These are phyloP conservation scores for Nephelium lappaceum DNA, from an alignment of 345 rosid species.

Conservation along the genomic window DNA sequence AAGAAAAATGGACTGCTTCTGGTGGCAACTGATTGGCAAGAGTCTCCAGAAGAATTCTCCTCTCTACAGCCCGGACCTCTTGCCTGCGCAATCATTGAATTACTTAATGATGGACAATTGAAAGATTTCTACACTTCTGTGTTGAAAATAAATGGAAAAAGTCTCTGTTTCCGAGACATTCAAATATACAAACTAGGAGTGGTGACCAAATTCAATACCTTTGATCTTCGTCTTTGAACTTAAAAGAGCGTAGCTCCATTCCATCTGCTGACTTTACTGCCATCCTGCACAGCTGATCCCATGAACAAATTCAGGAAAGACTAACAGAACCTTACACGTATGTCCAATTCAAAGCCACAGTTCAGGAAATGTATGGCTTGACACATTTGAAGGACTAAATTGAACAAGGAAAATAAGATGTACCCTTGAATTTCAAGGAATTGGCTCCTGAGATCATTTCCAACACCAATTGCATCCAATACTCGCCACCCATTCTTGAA, in stretches of 20 bases:
- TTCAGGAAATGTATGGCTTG: background rate
- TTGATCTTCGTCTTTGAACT: constrained; percentile 85
- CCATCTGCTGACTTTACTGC: constrained; percentile 80
- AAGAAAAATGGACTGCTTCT: constrained; percentile 64
- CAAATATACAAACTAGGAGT: background rate
- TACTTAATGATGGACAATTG: background rate
- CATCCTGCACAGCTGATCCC: constrained; percentile 92
- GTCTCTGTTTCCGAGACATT: background rate
- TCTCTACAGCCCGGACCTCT: constrained; percentile 93
- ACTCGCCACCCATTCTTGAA: constrained; percentile 98
- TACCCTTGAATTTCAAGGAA: constrained; percentile 90
- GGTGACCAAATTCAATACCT: constrained; percentile 38
- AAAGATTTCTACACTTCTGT: background rate
- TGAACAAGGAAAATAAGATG: constrained; percentile 12
- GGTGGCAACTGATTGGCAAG: constrained; percentile 75
- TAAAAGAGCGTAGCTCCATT: constrained; percentile 78
- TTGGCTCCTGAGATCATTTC: constrained; percentile 67
- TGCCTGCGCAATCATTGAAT: constrained; percentile 58
- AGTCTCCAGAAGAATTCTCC: constrained; percentile 79
- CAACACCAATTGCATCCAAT: constrained; percentile 83
- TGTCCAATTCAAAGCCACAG: background rate
- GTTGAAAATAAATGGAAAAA: background rate
- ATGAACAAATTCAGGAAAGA: constrained; percentile 48
- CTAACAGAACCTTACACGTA: background rate
- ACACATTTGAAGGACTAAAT: background rate